Base-by-base conservation (phyloP, 2,329 filamentous ascomycete genomes). In the Ilyonectria mors-panacis region DNA sequence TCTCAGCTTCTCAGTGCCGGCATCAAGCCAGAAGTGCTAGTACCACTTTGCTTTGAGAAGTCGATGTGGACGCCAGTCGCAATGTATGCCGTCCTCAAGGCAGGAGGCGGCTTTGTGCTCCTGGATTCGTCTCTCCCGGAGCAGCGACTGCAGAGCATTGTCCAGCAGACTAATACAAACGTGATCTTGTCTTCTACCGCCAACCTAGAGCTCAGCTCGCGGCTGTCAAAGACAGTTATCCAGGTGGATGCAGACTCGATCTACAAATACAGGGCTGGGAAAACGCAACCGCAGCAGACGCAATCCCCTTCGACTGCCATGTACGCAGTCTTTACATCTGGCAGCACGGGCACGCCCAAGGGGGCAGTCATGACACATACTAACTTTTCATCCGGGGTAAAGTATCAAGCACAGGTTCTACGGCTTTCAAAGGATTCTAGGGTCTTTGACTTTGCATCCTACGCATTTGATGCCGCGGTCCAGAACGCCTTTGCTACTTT, bases 401-500 rank as follows among this genome's bases (percentile, higher is more conserved):
- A 44, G 77, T 78, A 61, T 33, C 64, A 66, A 19, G 23, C 35
- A 54, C 10, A 33, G 12, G 23, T 12, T 45, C 17, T 65, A 3
- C 47, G 45, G 2, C 45, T 56, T n/a, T 51, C 15, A 1, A 6
- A 37, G 10, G 17, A 47, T n/a, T 50, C 63, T 0, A 57, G 79
- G 65, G 66, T 78, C 67, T 61, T 72, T 26, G 45, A 67, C 10
- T 48, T 54, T n/a, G 47, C 45, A 1, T 44, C 55, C 4, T 47
- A 58, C 4, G 42, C 35, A 2, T 42, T 56, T n/a, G 55, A 63
- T 30, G 35, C 60, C 37, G 47, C 47, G 21, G 70, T 70, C 3
- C 37, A 66, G 28, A 69, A 69, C 7, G 21, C 51, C n/a, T 61
- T 69, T 23, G 62, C 65, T 5, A 90, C 78, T 0, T 86, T 70